Conservation (phyloP, 441 rosid genomes). For the Aquilaria agallochum region DNA sequence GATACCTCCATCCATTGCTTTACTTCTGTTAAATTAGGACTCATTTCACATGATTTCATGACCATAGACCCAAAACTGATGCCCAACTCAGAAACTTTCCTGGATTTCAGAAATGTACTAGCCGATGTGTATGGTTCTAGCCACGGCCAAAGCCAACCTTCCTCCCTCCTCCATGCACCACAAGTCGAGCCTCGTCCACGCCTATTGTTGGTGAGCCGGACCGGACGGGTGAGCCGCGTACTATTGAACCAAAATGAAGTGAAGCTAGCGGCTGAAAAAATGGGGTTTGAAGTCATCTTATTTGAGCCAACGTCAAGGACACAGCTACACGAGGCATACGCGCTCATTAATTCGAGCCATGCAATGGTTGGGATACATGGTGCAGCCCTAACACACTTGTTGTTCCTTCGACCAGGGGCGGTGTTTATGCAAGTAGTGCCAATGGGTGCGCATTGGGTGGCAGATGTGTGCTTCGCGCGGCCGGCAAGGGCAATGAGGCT, state of each 20-base stretch:
- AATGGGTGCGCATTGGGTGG: conserved; percentile 40
- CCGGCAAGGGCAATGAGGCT: conserved; percentile 42
- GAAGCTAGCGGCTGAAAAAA: conserved; percentile 17
- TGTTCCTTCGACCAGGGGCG: conserved; percentile 49
- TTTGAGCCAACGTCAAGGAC: conserved; percentile 24
- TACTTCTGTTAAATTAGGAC: conserved; percentile 37
- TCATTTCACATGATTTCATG: conserved; percentile 55
- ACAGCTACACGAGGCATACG: conserved; percentile 26
- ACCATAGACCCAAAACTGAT: conserved; percentile 20
- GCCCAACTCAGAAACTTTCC: conserved; percentile 22
- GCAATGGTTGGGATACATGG: conserved; percentile 64
- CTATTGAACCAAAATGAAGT: conserved; percentile 31
- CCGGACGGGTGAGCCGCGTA: conserved; percentile 29
- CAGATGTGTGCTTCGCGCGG: conserved; percentile 33
- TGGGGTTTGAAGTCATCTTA: conserved; percentile 44
- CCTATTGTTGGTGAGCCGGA: conserved; percentile 30
- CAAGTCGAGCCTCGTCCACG: conserved; percentile 15
- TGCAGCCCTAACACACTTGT: conserved; percentile 49
- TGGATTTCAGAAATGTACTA: conserved; percentile 37
- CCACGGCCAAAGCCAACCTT: background rate
- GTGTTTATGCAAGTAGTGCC: conserved; percentile 54
- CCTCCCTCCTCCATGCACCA: background rate
- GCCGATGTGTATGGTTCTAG: conserved; percentile 24
- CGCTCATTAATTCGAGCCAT: conserved; percentile 43
- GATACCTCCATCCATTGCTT: conserved; percentile 45